Base-by-base conservation (phyloP, 768 basidiomycete genomes). In the Crucibulum laeve region DNA sequence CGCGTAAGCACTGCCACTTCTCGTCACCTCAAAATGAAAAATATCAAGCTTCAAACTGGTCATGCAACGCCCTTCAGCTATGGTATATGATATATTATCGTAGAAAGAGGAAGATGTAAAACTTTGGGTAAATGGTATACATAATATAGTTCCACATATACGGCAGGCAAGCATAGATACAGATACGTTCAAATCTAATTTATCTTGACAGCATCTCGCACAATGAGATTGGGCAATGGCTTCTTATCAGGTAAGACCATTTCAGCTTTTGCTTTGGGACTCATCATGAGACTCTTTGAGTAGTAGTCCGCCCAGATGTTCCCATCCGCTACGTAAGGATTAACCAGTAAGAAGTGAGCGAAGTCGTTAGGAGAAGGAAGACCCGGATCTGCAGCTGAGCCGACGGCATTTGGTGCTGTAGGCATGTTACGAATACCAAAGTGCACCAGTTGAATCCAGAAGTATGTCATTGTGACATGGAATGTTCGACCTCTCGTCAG, bases 391-490 rank as follows among this genome's bases (percentile, higher is more conserved):
- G 42, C 18, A 18, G 48, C n/a, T n/a, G 52, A 32, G 13, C 28
- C 40, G 10, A 40, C 25, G 4, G 47, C 44, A 4, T 50, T 43
- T 30, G 60, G 50, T 13, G 58, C n/a, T n/a, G n/a, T n/a, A n/a
- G n/a, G 54, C 44, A 63, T 64, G 43, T 63, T 67, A 7, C 56
- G 63, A 38, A 74, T 74, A 0, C 69, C 72, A 40, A 73, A 68
- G 43, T 73, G 72, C 11, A 73, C 70, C 19, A 73, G 61, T 49
- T 76, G 71, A 41, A 74, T 68, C 72, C 74, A 74, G 53, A 74
- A 73, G 45, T 73, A 76, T 0, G 74, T 70, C 73, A 76, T 71
- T 15, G 70, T 70, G 30, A 71, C 42, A 43, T 74, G 68, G 50
- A 72, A 74, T 18, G 64, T 55, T 18, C 65, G 62, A 4, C 60